Conservation (phyloP, 2,329 filamentous ascomycete species). For the Pezicula rhizophila region DNA sequence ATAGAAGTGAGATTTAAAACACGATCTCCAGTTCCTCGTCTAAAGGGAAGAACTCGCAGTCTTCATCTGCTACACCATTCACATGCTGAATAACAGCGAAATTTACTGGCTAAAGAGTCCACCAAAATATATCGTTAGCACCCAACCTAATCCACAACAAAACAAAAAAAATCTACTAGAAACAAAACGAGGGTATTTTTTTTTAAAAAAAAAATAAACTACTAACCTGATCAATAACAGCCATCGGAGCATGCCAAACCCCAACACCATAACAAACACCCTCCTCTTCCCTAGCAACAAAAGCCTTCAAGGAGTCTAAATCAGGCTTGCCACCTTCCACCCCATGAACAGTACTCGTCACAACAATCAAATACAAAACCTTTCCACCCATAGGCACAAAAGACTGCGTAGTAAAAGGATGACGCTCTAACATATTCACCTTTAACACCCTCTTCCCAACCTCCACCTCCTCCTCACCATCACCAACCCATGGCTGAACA, state of each 20-base stretch:
- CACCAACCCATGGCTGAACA: not conserved
- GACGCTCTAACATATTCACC: slow-evolving; percentile 73
- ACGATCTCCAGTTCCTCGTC: not conserved
- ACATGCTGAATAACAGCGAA: slow-evolving; percentile 4
- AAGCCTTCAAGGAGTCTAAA: slow-evolving; percentile 61
- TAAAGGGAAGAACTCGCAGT: slow-evolving; percentile 2
- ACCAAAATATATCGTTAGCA: not conserved
- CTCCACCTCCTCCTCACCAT: not conserved
- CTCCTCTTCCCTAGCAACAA: slow-evolving; percentile 67
- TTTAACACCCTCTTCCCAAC: slow-evolving; percentile 34
- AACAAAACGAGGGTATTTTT: slow-evolving; percentile 47
- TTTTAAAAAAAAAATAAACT: too few relatives aligned
- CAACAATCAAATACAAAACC: slow-evolving; percentile 69
- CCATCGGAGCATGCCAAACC: slow-evolving; percentile 94
- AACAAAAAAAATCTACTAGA: not conserved
- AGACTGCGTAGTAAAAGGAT: slow-evolving; percentile 86
- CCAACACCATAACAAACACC: slow-evolving; percentile 87
- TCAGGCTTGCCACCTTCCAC: slow-evolving; percentile 59
- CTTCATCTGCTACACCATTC: slow-evolving; percentile 5
- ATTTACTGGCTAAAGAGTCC: not conserved
- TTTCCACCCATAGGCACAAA: slow-evolving; percentile 67
- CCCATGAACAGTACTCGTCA: slow-evolving; percentile 52
- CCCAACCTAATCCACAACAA: not conserved
- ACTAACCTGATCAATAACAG: slow-evolving; percentile 62
- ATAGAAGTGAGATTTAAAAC: not conserved